Percentiles rank a stretch among this genome's conserved stretches.
Evolutionary conservation across 805 yeast species (phyloP).

Genomic region (Kazachstania martiniae): DNA sequence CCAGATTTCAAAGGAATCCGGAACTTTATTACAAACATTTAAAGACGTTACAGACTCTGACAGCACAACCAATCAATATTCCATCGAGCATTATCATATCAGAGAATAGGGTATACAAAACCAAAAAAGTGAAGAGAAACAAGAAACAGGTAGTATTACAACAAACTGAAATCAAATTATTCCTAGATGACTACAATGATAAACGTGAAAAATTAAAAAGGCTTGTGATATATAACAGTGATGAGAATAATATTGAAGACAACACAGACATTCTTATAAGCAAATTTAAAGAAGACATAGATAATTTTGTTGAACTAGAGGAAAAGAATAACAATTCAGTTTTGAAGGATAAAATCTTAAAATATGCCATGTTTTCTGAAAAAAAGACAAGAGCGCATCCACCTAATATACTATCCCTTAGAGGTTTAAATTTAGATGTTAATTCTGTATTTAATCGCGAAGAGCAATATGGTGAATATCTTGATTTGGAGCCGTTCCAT

Average conservation of each 20-base stretch:
- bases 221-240: too few species aligned
- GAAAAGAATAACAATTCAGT: constrained; percentile 11
- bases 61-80: constrained; percentile 1
- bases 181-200: constrained; percentile 37
- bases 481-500: constrained; percentile 48
- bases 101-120: constrained; percentile 24
- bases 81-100: constrained; percentile 7
- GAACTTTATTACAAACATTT: constrained; percentile 32
- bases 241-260: constrained; percentile 1
- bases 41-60: constrained; percentile 5
- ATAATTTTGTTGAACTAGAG: constrained; percentile 19
- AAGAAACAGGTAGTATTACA: constrained; percentile 44
- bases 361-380: constrained; percentile 20
- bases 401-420: constrained; percentile 34
- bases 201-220: constrained; percentile 19
- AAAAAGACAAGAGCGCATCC: constrained; percentile 7
- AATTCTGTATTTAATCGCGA: constrained; percentile 42
- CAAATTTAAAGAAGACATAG: constrained; percentile 30
- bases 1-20: constrained; percentile 54
- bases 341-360: constrained; percentile 6
- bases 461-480: constrained; percentile 53
- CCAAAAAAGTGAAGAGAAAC: constrained; percentile 32
- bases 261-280: constrained; percentile 18
- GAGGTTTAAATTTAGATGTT: constrained; percentile 39
- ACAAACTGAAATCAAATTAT: constrained; percentile 52